Base-by-base conservation (phyloP, 2,329 filamentous ascomycete genomes). In the Domatiomyces globalis region DNA sequence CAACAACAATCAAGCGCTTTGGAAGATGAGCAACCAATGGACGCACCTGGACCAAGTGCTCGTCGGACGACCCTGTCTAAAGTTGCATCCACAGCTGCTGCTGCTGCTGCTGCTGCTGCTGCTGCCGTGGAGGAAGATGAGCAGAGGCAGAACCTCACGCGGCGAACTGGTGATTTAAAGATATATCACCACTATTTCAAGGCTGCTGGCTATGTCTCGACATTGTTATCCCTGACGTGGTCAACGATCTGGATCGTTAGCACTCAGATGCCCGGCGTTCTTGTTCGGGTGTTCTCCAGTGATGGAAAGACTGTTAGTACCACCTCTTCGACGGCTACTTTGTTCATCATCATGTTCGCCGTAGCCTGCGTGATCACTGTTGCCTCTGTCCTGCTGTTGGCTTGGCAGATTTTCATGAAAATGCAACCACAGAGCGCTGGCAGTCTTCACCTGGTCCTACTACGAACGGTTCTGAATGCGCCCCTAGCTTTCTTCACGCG, bases 371-470 rank as follows among this genome's bases (percentile, higher is more conserved):
- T 25, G 22, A 10, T 49, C 17, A 25, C 39, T n/a, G 45, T 45
- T 22, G 29, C 15, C 43, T 18, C 50, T n/a, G 46, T 46, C 36
- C 68, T 68, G 66, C 69, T 73, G 61, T 66, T 76, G 56, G 71
- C 76, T 44, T 77, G 36, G 71, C 2, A 75, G 77, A 48, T 46
- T 25, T 39, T 47, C 25, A 29, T 50, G 22, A 29, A 45, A 49
- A 39, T 49, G 71, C 71, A 78, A 2, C 73, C 74, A 3, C 69
- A 68, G 39, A 76, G 74, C 10, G 73, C 72, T 5, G 67, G 69
- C 49, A 66, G 57, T 42, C 74, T 78, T 53, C 75, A 78, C 54
- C 65, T 64, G 49, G 69, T 63, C 43, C 63, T 77, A 1, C 62
- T 77, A 9, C 64, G 65, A 5, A 73, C 73, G 2, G 73, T 76